phyloP scores from a whole-genome alignment of 306 rosid genomes.

The Citrullus colocynthis region DNA sequence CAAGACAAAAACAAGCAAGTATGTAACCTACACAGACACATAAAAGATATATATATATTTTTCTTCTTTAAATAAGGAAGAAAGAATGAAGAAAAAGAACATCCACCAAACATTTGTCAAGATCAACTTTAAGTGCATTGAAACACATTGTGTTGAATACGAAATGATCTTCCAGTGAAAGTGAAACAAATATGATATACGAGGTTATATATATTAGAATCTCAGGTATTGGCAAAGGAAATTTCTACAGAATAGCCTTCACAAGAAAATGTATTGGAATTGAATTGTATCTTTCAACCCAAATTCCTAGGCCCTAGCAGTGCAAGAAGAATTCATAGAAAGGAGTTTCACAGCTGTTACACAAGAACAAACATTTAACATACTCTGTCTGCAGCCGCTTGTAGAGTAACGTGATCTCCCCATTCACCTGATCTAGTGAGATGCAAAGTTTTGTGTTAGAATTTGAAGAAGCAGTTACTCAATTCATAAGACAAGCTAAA shows the following conservation, averaged over 20 bases:
- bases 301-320: not conserved
- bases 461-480: constrained; percentile 17
- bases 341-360: not conserved
- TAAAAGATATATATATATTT: not conserved
- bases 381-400: constrained; percentile 95
- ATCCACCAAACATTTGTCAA: not conserved
- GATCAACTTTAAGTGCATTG: not conserved
- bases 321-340: not conserved
- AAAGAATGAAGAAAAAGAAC: not conserved
- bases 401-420: constrained; percentile 98
- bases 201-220: not conserved
- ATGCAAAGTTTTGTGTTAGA: constrained; percentile 14
- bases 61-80: no score
- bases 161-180: not conserved
- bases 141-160: not conserved
- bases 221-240: not conserved
- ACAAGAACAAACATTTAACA: constrained; percentile 15
- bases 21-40: not conserved
- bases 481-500: constrained; percentile 10
- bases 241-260: not conserved
- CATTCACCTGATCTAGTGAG: constrained; percentile 82
- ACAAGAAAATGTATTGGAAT: not conserved
- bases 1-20: not conserved
- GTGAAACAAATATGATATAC: not conserved
- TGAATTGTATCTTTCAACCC: not conserved